Evolutionary conservation across 2,329 filamentous ascomycete genomes (phyloP).

Genomic region (Xylaria hypoxylon): DNA sequence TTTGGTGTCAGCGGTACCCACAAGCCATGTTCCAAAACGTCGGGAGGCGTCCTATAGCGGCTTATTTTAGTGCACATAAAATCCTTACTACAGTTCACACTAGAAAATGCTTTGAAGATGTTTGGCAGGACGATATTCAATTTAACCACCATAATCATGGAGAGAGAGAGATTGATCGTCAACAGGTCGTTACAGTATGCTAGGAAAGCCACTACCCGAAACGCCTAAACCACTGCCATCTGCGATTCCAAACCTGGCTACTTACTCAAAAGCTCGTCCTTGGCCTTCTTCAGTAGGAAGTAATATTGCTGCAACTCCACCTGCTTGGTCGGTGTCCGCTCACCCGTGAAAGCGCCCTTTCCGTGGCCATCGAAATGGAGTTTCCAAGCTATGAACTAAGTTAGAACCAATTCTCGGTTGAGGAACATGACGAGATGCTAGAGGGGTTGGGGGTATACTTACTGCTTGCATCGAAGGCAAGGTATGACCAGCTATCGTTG

Average conservation of each 20-base stretch:
- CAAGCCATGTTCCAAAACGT: neutral
- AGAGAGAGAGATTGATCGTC: neutral
- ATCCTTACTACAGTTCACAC: constrained; percentile 15
- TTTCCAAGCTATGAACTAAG: constrained; percentile 50
- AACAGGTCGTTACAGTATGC: neutral
- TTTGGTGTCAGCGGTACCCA: neutral
- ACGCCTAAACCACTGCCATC: neutral
- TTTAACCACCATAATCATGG: neutral
- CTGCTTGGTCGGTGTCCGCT: constrained; percentile 43
- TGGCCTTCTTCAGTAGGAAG: constrained; percentile 51
- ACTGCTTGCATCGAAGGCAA: constrained; percentile 60
- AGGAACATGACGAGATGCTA: neutral
- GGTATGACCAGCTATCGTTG: constrained; percentile 62
- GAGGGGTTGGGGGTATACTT: constrained; percentile 44
- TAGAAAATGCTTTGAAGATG: neutral
- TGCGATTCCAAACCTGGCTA: neutral
- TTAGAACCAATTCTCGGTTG: constrained; percentile 41
- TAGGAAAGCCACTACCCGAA: neutral
- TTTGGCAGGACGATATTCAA: neutral
- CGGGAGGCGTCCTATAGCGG: constrained; percentile 6
- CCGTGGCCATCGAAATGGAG: constrained; percentile 57
- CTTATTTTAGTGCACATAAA: constrained; percentile 12
- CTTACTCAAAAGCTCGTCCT: constrained; percentile 44
- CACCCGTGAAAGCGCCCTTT: constrained; percentile 51
- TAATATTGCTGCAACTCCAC: constrained; percentile 52